phyloP scores from a whole-genome alignment of 768 basidiomycete species.

The Amanita pallidorosea region DNA sequence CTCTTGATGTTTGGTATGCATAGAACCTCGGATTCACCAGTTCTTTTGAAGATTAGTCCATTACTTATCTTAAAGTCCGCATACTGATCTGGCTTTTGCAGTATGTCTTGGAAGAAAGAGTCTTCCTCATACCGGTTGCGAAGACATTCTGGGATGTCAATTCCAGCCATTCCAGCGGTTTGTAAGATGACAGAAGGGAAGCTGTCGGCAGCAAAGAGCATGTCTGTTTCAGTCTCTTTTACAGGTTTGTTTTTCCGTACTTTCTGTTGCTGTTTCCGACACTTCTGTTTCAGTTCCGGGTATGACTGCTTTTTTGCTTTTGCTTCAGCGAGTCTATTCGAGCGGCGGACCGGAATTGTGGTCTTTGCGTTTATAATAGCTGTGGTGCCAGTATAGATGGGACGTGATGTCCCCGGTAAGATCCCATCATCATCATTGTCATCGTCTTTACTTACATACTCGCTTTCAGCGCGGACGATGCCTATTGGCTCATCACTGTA shows the following conservation, averaged over 20 bases:
- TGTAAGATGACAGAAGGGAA: neutral
- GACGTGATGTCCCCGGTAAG: too few species aligned
- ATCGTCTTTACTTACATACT: too few species aligned
- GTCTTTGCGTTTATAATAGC: constrained; percentile 28
- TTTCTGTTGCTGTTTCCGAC: neutral
- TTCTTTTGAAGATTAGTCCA: constrained; percentile 11
- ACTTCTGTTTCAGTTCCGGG: too few species aligned
- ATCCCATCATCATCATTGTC: too few species aligned
- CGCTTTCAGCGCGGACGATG: too few species aligned
- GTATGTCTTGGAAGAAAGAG: constrained; percentile 11
- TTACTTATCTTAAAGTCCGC: constrained; percentile 12
- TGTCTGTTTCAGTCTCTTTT: too few species aligned
- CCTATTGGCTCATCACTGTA: too few species aligned
- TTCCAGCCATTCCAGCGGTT: constrained; percentile 4
- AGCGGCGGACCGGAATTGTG: constrained; percentile 15
- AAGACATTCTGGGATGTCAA: constrained; percentile 2
- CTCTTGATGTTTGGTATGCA: constrained; percentile 16
- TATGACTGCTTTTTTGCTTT: too few species aligned
- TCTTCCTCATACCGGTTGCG: constrained; percentile 9
- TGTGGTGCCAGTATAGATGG: too few species aligned
- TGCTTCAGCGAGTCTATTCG: too few species aligned
- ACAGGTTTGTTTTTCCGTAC: too few species aligned
- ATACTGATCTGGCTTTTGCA: constrained; percentile 10
- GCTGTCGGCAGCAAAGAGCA: too few species aligned
- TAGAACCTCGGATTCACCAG: constrained; percentile 5